Base-by-base conservation (phyloP, 257 asterid genomes). In the Paulownia fortunei region DNA sequence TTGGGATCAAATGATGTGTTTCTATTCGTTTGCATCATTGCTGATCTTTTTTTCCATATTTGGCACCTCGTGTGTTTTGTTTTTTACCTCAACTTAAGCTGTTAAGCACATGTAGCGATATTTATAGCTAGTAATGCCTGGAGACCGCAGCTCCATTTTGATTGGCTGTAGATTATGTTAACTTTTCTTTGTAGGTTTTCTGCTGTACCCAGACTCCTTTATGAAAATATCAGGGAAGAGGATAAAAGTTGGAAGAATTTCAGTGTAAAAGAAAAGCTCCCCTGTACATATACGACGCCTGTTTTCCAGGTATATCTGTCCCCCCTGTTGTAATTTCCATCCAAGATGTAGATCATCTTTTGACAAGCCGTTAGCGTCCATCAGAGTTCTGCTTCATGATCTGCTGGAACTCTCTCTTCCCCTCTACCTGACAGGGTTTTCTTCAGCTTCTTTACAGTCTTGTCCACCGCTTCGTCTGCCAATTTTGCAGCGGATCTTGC, bases 401-500 rank as follows among this genome's bases (percentile, higher is more conserved):
- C 60, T 8, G 41, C 41, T 3, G 1, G 34, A 63, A 13, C 23
- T 7, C 1, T 18, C 15, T 32, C 15, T 16, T 36, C 5, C 27
- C n/a, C 15, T 60, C 16, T 23, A 3, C 60, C 56, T 0, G 63
- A 61, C 16, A 64, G 13, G 34, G 72, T 62, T 46, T n/a, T 62
- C 72, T 62, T 62, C 27, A 74, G 65, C 74, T 51, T 64, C 55
- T 65, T 76, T 3, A 76, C 58, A 47, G 80, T 76, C 56, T 74
- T 61, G 32, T 61, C 71, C 12, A 60, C 79, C 0, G 79, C 51
- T 27, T 49, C 63, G 5, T 70, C 76, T 10, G 76, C 71, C 34
- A 74, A 74, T 60, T 37, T 36, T 5, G 82, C 82, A 0, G 78
- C 82, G 2, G 82, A 62, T 49, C 42, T 81, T 8, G 90, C 87